These are phyloP conservation scores for Grammothele lineata DNA, from an alignment of 768 basidiomycete species.

Conservation along the genomic window DNA sequence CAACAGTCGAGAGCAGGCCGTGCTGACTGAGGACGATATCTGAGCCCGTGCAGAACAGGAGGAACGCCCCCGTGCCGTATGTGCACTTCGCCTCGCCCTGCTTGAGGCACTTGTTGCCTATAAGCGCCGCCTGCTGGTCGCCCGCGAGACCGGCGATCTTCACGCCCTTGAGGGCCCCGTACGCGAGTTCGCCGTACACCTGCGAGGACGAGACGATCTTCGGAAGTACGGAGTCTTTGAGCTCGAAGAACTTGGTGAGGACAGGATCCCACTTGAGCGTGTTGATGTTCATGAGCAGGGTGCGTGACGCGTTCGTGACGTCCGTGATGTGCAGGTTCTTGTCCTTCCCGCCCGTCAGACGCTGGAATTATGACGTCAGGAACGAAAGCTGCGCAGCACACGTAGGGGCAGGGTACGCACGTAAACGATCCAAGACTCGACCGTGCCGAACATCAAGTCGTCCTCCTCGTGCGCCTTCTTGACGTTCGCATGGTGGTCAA, in stretches of 20 bases:
- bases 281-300: constrained; percentile 81
- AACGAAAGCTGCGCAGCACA: not conserved
- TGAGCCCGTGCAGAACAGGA: constrained; percentile 89
- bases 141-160: constrained; percentile 92
- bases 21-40: constrained; percentile 83
- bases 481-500: constrained; percentile 79
- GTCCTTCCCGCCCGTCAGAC: constrained; percentile 74
- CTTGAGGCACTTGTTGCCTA: constrained; percentile 93
- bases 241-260: constrained; percentile 82
- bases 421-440: constrained; percentile 96
- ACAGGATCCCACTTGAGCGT: constrained; percentile 80
- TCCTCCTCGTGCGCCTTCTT: constrained; percentile 73
- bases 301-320: constrained; percentile 94
- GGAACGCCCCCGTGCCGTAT: constrained; percentile 95
- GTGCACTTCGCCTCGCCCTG: constrained; percentile 96
- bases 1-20: constrained; percentile 89
- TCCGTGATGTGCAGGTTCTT: constrained; percentile 81
- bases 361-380: constrained; percentile 40
- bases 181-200: constrained; percentile 77
- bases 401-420: constrained; percentile 37
- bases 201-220: constrained; percentile 88
- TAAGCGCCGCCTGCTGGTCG: constrained; percentile 96
- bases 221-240: constrained; percentile 77
- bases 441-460: constrained; percentile 86
- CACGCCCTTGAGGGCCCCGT: constrained; percentile 65